Evolutionary conservation across 2,329 filamentous ascomycete species (phyloP).

Genomic region (Diaporthe sp.): DNA sequence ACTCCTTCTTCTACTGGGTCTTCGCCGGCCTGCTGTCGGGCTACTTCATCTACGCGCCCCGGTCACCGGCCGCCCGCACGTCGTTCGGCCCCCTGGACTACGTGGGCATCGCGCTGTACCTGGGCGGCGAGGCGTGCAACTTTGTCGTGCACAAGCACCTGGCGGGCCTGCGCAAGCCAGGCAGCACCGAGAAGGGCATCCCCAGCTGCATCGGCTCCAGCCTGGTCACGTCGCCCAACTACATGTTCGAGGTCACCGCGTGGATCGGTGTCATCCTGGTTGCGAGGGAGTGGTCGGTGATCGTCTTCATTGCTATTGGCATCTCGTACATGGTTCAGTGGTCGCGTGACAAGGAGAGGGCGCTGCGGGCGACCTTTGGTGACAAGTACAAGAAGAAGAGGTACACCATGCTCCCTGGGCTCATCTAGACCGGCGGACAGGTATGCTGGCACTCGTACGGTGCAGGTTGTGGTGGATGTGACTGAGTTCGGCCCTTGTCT

Average conservation of each 20-base stretch:
- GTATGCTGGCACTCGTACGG: background rate
- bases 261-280: slow-evolving; percentile 88
- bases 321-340: slow-evolving; percentile 85
- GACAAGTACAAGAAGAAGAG: slow-evolving; percentile 97
- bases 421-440: slow-evolving; percentile 68
- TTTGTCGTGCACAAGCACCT: slow-evolving; percentile 84
- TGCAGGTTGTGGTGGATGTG: background rate
- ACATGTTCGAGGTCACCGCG: slow-evolving; percentile 90
- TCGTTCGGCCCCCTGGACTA: slow-evolving; percentile 69
- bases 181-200: slow-evolving; percentile 89
- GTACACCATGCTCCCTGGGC: slow-evolving; percentile 83
- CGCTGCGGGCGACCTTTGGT: slow-evolving; percentile 91
- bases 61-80: slow-evolving; percentile 73
- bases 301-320: slow-evolving; percentile 82
- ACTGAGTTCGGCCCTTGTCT: background rate
- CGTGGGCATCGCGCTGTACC: slow-evolving; percentile 78
- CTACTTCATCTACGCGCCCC: slow-evolving; percentile 86
- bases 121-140: slow-evolving; percentile 85
- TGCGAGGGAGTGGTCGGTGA: slow-evolving; percentile 82
- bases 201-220: slow-evolving; percentile 87
- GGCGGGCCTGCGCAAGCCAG: slow-evolving; percentile 80
- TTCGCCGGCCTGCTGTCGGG: slow-evolving; percentile 85
- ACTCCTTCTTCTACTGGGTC: slow-evolving; percentile 94
- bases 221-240: slow-evolving; percentile 95
- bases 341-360: slow-evolving; percentile 92